phyloP scores from a whole-genome alignment of 345 rosid species.

The Populus simonii region DNA sequence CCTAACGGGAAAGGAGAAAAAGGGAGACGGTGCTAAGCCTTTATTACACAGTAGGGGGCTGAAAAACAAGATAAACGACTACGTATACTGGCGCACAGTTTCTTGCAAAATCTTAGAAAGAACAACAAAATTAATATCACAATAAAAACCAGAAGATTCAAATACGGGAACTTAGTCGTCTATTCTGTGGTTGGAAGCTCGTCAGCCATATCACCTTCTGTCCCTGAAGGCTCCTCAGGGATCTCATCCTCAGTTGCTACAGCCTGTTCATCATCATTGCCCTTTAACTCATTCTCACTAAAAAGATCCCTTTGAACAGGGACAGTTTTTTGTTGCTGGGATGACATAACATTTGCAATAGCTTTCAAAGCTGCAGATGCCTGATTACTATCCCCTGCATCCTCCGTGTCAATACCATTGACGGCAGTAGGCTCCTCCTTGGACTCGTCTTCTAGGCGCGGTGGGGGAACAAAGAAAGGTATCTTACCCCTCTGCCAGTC shows the following conservation, averaged over 20 bases:
- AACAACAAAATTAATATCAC: too few relatives aligned
- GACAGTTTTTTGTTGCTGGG: conserved; percentile 67
- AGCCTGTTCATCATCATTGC: conserved; percentile 23
- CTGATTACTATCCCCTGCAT: conserved; percentile 41
- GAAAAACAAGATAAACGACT: too few relatives aligned
- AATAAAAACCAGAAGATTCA: too few relatives aligned
- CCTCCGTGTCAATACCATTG: conserved; percentile 43
- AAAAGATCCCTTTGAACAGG: conserved; percentile 81
- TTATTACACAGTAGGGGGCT: too few relatives aligned
- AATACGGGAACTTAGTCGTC: too few relatives aligned
- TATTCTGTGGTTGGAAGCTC: not conserved
- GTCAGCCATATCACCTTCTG: not conserved
- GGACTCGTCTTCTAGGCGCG: conserved; percentile 31
- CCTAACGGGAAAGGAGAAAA: too few relatives aligned
- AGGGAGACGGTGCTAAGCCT: too few relatives aligned
- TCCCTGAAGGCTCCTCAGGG: conserved; percentile 5
- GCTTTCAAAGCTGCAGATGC: conserved; percentile 71
- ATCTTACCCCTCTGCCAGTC: conserved; percentile 96
- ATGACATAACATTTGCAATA: conserved; percentile 64
- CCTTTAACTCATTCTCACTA: conserved; percentile 55
- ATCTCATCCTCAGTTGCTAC: conserved; percentile 12
- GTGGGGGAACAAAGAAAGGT: conserved; percentile 90
- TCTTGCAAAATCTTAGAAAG: too few relatives aligned
- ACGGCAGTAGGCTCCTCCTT: conserved; percentile 34
- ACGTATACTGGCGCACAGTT: too few relatives aligned